These are phyloP conservation scores for Paramecium sexaurelia DNA, from an alignment of 73 alveolate species.

Conservation along the genomic window DNA sequence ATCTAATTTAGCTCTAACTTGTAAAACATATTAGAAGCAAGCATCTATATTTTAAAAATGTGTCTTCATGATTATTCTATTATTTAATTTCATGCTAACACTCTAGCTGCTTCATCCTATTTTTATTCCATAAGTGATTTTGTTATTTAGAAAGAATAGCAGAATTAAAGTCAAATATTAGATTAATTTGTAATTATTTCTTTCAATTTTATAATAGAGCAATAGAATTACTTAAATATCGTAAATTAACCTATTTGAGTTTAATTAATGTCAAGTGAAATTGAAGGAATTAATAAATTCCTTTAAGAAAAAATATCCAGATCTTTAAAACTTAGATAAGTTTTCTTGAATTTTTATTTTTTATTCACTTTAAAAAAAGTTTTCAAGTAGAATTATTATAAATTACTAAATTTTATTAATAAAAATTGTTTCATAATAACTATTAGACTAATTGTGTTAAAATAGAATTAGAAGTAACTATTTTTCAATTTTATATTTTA, in stretches of 20 bases:
- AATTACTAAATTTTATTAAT: too few species aligned
- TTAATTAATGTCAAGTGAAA: not conserved
- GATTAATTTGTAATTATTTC: not conserved
- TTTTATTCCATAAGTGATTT: not conserved
- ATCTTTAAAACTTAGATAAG: slow-evolving; percentile 52
- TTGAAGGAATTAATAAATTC: not conserved
- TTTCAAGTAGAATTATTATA: too few species aligned
- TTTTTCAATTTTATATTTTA: too few species aligned
- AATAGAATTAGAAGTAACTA: too few species aligned
- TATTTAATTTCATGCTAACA: not conserved
- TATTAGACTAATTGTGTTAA: too few species aligned
- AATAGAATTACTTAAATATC: not conserved
- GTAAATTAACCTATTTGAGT: not conserved
- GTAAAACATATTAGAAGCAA: not conserved
- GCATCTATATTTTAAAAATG: slow-evolving; percentile 55
- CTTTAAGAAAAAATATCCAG: slow-evolving; percentile 57
- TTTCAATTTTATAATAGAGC: not conserved
- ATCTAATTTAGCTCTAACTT: not conserved
- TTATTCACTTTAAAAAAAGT: not conserved
- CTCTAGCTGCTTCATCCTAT: not conserved
- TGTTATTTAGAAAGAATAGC: not conserved
- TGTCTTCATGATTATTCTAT: slow-evolving; percentile 54
- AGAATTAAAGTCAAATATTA: not conserved
- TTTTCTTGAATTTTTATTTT: not conserved
- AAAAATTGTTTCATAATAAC: too few species aligned